Base-by-base conservation (phyloP, 1,284 basidiomycete genomes). In the Trichosporon faecale region DNA sequence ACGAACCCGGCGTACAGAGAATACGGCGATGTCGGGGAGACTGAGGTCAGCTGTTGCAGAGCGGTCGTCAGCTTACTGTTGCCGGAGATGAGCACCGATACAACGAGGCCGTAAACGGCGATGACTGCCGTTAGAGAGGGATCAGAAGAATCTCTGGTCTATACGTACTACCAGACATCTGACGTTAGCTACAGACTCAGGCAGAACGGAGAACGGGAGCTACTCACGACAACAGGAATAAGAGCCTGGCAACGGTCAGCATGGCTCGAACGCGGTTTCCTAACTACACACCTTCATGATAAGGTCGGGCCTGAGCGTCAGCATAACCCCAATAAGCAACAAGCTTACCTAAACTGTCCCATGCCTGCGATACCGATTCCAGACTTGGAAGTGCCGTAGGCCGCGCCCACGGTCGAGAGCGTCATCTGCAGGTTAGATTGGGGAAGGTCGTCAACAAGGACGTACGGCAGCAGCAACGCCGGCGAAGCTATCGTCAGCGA, bases 311-410 rank as follows among this genome's bases (percentile, higher is more conserved):
- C 88, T 92, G 52, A 40, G 21, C 29, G 67, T 69, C 27, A 67
- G 64, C 44, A n/a, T 3, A 4, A 16, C 14, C 31, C 0, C 6
- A 6, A 14, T 3, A 25, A 37, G 18, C 16, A 1, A 21, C 11
- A 12, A 4, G 66, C 83, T 70, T n/a, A 83, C 81, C 85, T 82
- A 84, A 98, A 95, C 70, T 91, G 91, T 75, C 95, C 96, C 75
- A 99, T 85, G 65, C 96, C 97, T 71, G 96, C 91, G 82, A 99
- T 99, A 67, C 96, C 97, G 78, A 99, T 98, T 64, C 97, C 97
- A 64, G 96, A 89, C 85, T 99, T 99, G 65, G 95, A 90, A 0
- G 97, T 99, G 57, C 97, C 97, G 84, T 94, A 95, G 21, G 96
- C 95, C 73, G 96, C 96, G 74, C 97, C 96, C 61, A 97, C 86